Evolutionary conservation across 2,329 filamentous ascomycete genomes (phyloP).

Genomic region (Xylariaceae sp.): DNA sequence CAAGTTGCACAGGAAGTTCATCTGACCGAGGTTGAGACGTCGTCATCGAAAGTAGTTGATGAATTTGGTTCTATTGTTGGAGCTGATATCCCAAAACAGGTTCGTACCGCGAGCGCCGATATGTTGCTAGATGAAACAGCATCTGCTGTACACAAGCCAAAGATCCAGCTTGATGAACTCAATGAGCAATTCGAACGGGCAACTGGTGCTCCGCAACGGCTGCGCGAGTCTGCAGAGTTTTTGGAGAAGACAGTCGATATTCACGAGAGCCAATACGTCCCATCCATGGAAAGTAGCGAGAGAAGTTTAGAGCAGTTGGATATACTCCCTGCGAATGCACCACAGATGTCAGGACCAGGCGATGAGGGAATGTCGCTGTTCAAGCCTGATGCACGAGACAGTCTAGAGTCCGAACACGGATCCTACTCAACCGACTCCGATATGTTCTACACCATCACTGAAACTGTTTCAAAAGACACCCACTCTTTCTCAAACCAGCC

Average conservation of each 20-base stretch:
- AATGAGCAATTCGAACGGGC: background rate
- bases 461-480: conserved; percentile 14
- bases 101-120: background rate
- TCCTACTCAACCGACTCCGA: conserved; percentile 20
- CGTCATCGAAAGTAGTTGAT: background rate
- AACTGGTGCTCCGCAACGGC: background rate
- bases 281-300: background rate
- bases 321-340: conserved; percentile 6
- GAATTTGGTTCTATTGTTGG: background rate
- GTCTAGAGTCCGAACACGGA: conserved; percentile 23
- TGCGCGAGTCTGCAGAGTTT: background rate
- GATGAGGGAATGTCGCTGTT: conserved; percentile 21
- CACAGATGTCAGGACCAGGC: conserved; percentile 16
- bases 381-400: conserved; percentile 22
- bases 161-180: background rate
- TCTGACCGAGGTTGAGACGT: conserved; percentile 1
- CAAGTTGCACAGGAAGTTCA: conserved; percentile 1
- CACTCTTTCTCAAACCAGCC: conserved; percentile 20
- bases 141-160: background rate
- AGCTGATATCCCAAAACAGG: background rate
- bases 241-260: background rate
- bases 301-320: background rate
- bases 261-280: background rate
- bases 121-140: background rate
- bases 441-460: conserved; percentile 15